Evolutionary conservation across 352 stramenopile species (phyloP), one percentile per base, ranked within the genome.

Genomic region (Phytopythium sindhum): DNA sequence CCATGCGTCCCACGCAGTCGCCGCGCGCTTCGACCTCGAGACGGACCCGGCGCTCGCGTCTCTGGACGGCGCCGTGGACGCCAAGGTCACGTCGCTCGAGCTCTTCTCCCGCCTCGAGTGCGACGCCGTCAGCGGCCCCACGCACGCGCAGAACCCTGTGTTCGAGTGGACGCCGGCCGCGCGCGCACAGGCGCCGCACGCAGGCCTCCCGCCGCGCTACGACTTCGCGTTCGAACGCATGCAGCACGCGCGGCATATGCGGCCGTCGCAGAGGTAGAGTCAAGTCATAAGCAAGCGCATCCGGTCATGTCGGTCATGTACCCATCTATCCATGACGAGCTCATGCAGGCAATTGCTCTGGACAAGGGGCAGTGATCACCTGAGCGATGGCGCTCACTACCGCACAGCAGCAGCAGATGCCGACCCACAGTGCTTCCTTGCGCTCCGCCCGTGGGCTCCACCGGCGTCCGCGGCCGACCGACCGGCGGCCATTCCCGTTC

Each of bases 1-100:
- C 29, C 76, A 87, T 45, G 73, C 81, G 4, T 84, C 76, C 4
- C 67, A 77, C 35, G 79, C 82, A 1, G 74, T 95, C n/a, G 84
- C 80, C 10, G 72, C 75, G 1, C 77, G 86, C 3, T 90, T 87
- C 66, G 86, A 95, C 55, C 73, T 93, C 29, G 75, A 83, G 48
- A 57, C 58, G 19, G 71, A 79, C 42, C 54, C 69, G 26, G 57
- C 67, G 15, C 58, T 74, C 15, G 72, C 78, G 23, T 68, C 72
- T 37, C 70, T 88, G 14, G 58, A 79, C 33, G 85, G 85, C 24
- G 81, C 75, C 35, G 89, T 91, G 62, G 86, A 95, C 68, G 78
- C 77, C 54, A 95, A 95, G 60, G 81, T 84, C n/a, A 87, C 86
- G 50, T 76, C 69, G 17, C 73, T 78, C 37, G 65, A 47, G 26